Percentiles rank a stretch among this genome's conserved stretches.
Conservation (phyloP, 1,284 basidiomycete genomes). For the Psilocybe mexicana region DNA sequence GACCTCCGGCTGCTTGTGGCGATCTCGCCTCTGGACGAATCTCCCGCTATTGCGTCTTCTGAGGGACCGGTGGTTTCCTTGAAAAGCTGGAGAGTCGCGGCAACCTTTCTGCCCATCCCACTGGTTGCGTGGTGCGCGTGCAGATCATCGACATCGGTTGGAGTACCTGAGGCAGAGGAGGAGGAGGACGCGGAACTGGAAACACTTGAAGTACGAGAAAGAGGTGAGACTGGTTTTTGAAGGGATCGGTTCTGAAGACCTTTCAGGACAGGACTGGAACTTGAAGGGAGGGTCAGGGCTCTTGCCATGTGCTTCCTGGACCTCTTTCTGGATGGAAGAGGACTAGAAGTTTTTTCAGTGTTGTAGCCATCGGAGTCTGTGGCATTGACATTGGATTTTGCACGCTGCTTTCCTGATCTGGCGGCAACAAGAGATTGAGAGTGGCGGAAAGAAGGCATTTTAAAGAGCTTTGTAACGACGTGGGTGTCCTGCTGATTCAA, state of each 20-base stretch:
- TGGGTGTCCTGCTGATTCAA: slow-evolving; percentile 26
- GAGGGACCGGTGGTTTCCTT: slow-evolving; percentile 62
- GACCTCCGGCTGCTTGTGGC: slow-evolving; percentile 37
- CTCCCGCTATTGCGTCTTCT: slow-evolving; percentile 37
- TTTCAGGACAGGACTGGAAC: slow-evolving; percentile 20
- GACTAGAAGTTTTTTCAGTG: slow-evolving; percentile 33
- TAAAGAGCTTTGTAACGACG: slow-evolving; percentile 29
- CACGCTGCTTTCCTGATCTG: slow-evolving; percentile 25
- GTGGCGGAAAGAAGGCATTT: slow-evolving; percentile 27
- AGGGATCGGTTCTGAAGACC: slow-evolving; percentile 22
- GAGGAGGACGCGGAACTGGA: slow-evolving; percentile 48
- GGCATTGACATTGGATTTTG: slow-evolving; percentile 24
- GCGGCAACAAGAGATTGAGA: slow-evolving; percentile 26
- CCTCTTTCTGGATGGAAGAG: slow-evolving; percentile 26
- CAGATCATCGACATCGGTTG: slow-evolving; percentile 25
- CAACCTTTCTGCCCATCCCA: slow-evolving; percentile 76
- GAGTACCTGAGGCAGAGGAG: slow-evolving; percentile 35
- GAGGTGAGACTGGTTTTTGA: slow-evolving; percentile 34
- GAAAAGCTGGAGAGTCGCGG: slow-evolving; percentile 76
- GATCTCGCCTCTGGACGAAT: slow-evolving; percentile 32
- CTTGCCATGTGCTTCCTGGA: slow-evolving; percentile 32
- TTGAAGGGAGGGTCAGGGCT: slow-evolving; percentile 42
- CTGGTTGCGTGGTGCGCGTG: slow-evolving; percentile 32
- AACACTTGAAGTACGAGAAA: slow-evolving; percentile 40
- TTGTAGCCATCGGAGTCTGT: slow-evolving; percentile 40